phyloP scores from a whole-genome alignment of 73 alveolate species.

The Paramecium caudatum region DNA sequence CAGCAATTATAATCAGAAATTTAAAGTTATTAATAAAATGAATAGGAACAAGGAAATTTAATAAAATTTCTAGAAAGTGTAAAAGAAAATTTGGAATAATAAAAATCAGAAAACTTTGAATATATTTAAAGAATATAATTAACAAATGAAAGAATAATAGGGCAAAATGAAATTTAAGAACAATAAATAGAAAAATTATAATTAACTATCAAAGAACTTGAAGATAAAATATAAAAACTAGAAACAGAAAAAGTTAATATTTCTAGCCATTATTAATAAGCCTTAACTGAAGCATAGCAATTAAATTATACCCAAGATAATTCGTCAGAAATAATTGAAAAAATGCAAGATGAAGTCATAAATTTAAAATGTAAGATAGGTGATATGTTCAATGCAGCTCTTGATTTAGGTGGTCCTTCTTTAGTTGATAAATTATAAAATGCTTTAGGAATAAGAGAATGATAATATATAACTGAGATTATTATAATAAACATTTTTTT shows the following conservation, averaged over 20 bases:
- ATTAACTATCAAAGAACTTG: background rate
- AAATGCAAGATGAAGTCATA: slow-evolving; percentile 10
- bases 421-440: slow-evolving; percentile 33
- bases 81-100: background rate
- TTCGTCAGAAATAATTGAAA: background rate
- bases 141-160: slow-evolving; percentile 10
- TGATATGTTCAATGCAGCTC: slow-evolving; percentile 34
- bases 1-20: background rate
- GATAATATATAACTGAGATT: background rate
- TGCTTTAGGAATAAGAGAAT: slow-evolving; percentile 33
- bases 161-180: background rate
- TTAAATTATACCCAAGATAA: background rate
- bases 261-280: slow-evolving; percentile 1
- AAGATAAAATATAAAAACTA: background rate
- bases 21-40: background rate
- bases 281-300: background rate
- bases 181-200: background rate
- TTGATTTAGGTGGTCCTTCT: background rate
- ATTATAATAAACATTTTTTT: background rate
- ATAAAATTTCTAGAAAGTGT: slow-evolving; percentile 8
- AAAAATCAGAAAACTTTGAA: background rate
- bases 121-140: slow-evolving; percentile 9
- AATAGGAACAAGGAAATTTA: background rate
- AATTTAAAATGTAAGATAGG: slow-evolving; percentile 37
- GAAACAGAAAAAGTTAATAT: background rate